A percentile compares a stretch with the other conserved stretches of the same genome.
Evolutionary conservation across 176 grass and related monocot species (phyloP).

Genomic region (Ensete glaucum): DNA sequence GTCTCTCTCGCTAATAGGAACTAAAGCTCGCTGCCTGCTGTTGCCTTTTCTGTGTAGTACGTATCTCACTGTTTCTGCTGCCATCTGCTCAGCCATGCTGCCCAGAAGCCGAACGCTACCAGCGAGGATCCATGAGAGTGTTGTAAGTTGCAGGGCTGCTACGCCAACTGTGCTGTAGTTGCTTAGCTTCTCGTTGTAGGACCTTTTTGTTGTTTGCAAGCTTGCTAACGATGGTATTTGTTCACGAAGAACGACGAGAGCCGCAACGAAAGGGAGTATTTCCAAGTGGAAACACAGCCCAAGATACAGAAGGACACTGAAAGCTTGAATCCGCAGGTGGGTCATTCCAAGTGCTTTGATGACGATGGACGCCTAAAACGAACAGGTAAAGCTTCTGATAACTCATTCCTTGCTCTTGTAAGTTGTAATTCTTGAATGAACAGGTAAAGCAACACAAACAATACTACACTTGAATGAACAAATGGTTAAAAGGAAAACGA

Average conservation of each 20-base stretch:
- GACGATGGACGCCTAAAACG: conserved; percentile 39
- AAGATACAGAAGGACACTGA: conserved; percentile 17
- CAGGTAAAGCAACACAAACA: background rate
- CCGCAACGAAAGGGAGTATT: conserved; percentile 37
- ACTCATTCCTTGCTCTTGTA: background rate
- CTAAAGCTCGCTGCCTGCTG: no score
- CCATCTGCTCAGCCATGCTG: conserved; percentile 23
- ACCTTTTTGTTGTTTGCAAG: background rate
- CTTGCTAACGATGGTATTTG: background rate
- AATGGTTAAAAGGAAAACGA: background rate
- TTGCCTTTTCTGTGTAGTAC: no score
- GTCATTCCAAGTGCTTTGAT: conserved; percentile 33
- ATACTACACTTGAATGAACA: background rate
- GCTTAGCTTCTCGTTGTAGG: background rate
- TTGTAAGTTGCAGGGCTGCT: conserved; percentile 19
- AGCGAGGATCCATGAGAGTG: conserved; percentile 43
- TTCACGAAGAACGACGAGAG: conserved; percentile 31
- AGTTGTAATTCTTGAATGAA: background rate
- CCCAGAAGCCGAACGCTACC: conserved; percentile 61
- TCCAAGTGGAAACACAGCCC: conserved; percentile 38
- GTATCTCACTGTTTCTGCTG: no score
- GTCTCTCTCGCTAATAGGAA: no score
- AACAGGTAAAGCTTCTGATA: conserved; percentile 26
- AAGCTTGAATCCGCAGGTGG: background rate
- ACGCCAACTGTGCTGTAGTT: background rate